Base-by-base conservation (phyloP, 805 yeast species). In the Clavispora santaluciae region DNA sequence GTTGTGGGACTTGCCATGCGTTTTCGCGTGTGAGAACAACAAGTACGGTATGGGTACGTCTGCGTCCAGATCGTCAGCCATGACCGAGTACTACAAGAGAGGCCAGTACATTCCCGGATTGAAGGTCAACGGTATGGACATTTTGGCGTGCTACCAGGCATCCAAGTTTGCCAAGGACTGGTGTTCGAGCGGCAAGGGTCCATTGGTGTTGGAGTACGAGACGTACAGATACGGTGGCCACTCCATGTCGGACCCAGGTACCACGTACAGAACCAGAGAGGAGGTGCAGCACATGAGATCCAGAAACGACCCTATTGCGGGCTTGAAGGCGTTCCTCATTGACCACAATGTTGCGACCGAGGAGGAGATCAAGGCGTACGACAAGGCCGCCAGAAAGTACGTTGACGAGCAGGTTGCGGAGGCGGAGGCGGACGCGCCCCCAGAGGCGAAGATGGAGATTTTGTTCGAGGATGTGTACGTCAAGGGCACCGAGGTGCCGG, bases 221-320 rank as follows among this genome's bases (percentile, higher is more conserved):
- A 93, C 99, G 57, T 93, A 93, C 76, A 86, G 99, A 79, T 93
- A 93, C 68, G 98, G 98, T 76, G 99, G 99, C 69, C 99, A 93
- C 81, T 93, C 99, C 56, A 93, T 93, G 98, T 91, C 98, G 55
- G 99, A 93, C 73, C 99, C 99, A 61, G 99, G 99, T 79, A 93
- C 99, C 68, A 93, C 99, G 54, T 93, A 93, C 83, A 86, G 99
- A 81, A 93, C 99, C 64, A 90, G 99, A 78, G 99, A 93, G 75
- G 99, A 93, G 76, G 93, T 93, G 56, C 97, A 90, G 75, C 91
- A 91, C 76, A 90, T 93, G 97, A 86, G 99, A 78, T 88, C 98
- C 33, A 86, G 88, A 77, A 89, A 86, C 67, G 99, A 93, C 69
- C 97, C 98, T 57, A 88, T 93, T 67, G 90, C 95, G 42, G 98